Evolutionary conservation across 2,329 filamentous ascomycete genomes (phyloP), one percentile per base, ranked within the genome.

Genomic region (Endoconidiophora laricicola): DNA sequence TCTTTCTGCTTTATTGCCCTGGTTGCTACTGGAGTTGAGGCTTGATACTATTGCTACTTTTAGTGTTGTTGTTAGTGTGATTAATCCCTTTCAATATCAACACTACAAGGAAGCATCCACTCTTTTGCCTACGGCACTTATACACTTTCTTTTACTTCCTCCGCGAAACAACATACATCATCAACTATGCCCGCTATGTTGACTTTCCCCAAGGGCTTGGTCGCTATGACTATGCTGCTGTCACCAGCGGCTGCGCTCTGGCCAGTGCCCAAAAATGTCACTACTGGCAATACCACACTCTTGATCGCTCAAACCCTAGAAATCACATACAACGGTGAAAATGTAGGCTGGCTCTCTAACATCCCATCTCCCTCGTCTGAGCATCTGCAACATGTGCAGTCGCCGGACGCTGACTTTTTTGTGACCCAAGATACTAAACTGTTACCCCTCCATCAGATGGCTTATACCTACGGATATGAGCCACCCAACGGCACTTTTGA

Each of bases 281-380:
- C 66, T 42, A 73, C 69, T 14, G 76, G 76, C 52, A 68, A 68
- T 56, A 66, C 66, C 7, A 65, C 68, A 29, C 62, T 80, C 54
- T 76, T 71, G 62, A 72, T 80, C 57, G 65, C 68, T 54, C 62
- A 70, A 54, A 64, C 65, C 55, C 60, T 79, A 52, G 58, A 65
- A 12, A 65, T 80, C 52, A 76, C 71, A 38, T 79, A 79, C 60
- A 79, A 80, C 63, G 72, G 73, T 57, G 64, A 63, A 60, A 60
- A 59, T 62, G 74, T 79, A 77, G 60, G 73, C 60, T 70, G 62
- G 64, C 59, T 56, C 63, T 60, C 60, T 58, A 58, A 57, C 57
- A 57, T 57, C 56, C 55, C 56, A 55, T 54, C 56, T 48, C 39
- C 55, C 48, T 52, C 46, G 16, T 20, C 22, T 12, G 18, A 38